Base-by-base conservation (phyloP, 768 basidiomycete species). In the Tricholoma flavovirens region DNA sequence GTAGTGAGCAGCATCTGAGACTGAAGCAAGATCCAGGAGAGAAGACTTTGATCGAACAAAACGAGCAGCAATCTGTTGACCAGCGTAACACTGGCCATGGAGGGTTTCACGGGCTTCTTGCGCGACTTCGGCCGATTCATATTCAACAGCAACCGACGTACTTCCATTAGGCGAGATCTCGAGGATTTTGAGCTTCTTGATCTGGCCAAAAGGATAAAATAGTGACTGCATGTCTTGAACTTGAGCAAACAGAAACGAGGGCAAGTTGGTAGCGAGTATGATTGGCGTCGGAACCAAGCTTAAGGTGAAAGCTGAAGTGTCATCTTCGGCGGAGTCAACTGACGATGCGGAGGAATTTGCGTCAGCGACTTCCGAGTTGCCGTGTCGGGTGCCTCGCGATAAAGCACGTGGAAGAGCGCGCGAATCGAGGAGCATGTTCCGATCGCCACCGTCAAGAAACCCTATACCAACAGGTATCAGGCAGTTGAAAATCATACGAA, bases 371-470 rank as follows among this genome's bases (percentile, higher is more conserved):
- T 61, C 60, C 32, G 66, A 60, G 21, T 64, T 61, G 52, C 67
- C 71, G 30, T 63, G 55, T 15, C 22, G 56, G 12, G 26, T 43
- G 26, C 33, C 33, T 65, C 59, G 29, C 46, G 56, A 56, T 45
- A 55, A 57, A 49, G 64, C 60, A 46, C 59, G 61, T 33, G 72
- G 59, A 54, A 64, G 67, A 42, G 66, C 65, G 49, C 80, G 77
- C 30, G 76, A 64, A 33, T 86, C 77, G 22, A 88, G 74, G 36
- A 83, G 75, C 67, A 87, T 75, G 5, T 82, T 75, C 45, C 91
- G 86, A 71, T 91, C 90, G 12, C 86, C 89, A 17, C 89, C 88
- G 64, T 92, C 89, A 57, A 91, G 74, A 63, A 90, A 90, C 19
- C 88, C 89, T 90, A 58, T 4, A 11, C 7, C 22, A 29, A 58